Conservation (phyloP, 495 filamentous ascomycete genomes). For the Evernia prunastri region DNA sequence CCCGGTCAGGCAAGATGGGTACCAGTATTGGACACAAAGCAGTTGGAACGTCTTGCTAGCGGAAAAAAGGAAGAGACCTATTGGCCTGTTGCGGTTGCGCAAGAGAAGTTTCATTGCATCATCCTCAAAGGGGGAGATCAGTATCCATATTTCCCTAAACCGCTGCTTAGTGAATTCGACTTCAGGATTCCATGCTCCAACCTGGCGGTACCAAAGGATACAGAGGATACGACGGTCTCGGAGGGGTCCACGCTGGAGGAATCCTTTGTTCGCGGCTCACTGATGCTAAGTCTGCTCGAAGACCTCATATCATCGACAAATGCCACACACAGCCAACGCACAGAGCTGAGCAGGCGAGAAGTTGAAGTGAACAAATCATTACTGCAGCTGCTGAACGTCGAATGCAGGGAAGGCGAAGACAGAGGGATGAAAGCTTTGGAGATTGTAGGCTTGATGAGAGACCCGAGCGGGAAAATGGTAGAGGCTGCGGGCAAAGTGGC, state of each 20-base stretch:
- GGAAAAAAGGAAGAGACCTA: conserved; percentile 86
- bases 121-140: conserved; percentile 93
- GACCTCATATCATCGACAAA: conserved; percentile 55
- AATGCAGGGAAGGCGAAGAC: conserved; percentile 89
- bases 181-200: conserved; percentile 76
- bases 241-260: conserved; percentile 59
- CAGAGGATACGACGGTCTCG: conserved; percentile 30
- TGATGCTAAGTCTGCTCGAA: conserved; percentile 62
- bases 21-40: conserved; percentile 81
- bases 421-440: conserved; percentile 91
- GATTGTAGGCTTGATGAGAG: conserved; percentile 68
- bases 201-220: conserved; percentile 24
- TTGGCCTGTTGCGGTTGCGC: conserved; percentile 90
- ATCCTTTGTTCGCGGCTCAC: conserved; percentile 63
- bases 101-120: conserved; percentile 93
- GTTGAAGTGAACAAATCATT: conserved; percentile 79
- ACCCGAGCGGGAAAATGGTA: conserved; percentile 73
- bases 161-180: conserved; percentile 87
- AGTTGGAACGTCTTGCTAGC: conserved; percentile 68
- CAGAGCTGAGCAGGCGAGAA: conserved; percentile 61
- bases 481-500: conserved; percentile 82
- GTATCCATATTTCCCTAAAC: conserved; percentile 91
- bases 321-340: conserved; percentile 57
- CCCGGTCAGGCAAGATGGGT: conserved; percentile 84
- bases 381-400: conserved; percentile 79